Conservation (phyloP, 148 eudicot genomes). For the Simmondsia chinensis region DNA sequence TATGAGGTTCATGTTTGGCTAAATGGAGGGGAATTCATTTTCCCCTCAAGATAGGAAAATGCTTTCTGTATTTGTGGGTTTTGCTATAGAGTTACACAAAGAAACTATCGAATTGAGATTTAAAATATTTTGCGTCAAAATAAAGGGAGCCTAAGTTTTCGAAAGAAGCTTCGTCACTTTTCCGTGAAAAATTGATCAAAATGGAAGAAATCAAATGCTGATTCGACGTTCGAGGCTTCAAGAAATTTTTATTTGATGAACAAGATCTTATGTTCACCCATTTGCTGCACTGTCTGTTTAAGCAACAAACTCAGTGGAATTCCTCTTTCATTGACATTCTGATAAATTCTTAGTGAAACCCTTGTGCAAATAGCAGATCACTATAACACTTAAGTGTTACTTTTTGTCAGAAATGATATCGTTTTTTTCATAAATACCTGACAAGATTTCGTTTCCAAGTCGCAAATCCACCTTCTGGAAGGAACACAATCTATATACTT, state of each 20-base stretch:
- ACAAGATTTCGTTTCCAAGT: constrained; percentile 34
- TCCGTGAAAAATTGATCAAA: background rate
- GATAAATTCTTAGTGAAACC: background rate
- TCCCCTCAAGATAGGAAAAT: too few relatives aligned
- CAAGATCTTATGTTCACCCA: too few relatives aligned
- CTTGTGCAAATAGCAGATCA: background rate
- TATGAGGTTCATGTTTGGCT: too few relatives aligned
- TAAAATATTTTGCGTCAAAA: too few relatives aligned
- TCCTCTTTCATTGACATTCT: too few relatives aligned
- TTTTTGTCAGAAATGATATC: background rate
- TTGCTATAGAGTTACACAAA: background rate
- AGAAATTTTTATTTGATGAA: too few relatives aligned
- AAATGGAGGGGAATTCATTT: too few relatives aligned
- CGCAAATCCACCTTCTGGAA: constrained; percentile 59
- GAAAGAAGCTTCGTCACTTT: background rate
- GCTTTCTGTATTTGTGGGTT: too few relatives aligned
- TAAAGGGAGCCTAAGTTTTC: background rate
- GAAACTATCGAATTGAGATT: background rate
- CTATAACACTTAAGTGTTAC: background rate
- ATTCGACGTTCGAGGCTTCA: too few relatives aligned
- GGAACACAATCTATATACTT: constrained; percentile 65
- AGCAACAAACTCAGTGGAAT: too few relatives aligned
- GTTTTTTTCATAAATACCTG: constrained; percentile 32
- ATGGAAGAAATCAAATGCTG: too few relatives aligned
- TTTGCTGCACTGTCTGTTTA: too few relatives aligned